A percentile compares a stretch with the other conserved stretches of the same genome.
Evolutionary conservation across 2,329 filamentous ascomycete species (phyloP).

Genomic region (Diaporthe capsici): DNA sequence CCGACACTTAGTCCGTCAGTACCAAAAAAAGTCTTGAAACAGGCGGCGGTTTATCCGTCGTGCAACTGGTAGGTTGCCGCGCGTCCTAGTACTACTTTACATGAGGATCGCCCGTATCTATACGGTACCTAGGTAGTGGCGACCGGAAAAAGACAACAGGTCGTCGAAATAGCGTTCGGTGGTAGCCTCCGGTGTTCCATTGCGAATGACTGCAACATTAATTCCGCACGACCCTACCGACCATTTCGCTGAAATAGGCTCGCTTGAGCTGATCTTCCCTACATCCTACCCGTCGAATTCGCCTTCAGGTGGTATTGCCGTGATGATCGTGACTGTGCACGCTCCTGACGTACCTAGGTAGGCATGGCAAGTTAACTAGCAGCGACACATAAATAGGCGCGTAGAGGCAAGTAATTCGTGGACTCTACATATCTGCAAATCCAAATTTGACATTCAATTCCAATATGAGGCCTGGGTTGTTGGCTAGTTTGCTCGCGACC

Average conservation of each 20-base stretch:
- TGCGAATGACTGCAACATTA: not conserved
- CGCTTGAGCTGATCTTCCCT: fast-evolving
- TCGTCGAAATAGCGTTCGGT: not conserved
- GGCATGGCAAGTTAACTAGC: too few species aligned
- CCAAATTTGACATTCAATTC: too few species aligned
- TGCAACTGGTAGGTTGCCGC: not conserved
- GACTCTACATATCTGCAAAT: not conserved
- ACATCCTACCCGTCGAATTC: not conserved
- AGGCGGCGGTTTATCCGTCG: not conserved
- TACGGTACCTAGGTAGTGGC: not conserved
- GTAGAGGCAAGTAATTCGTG: not conserved
- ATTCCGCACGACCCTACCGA: not conserved
- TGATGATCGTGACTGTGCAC: too few species aligned
- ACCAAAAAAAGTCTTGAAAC: not conserved
- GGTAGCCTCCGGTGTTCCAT: not conserved
- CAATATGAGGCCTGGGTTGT: not conserved
- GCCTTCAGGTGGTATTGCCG: not conserved
- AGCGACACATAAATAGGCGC: not conserved
- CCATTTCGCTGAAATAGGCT: not conserved
- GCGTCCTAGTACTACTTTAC: not conserved
- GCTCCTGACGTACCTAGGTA: too few species aligned
- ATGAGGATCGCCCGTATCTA: not conserved
- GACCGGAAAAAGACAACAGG: too few species aligned
- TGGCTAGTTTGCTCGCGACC: not conserved
- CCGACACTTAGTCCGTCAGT: not conserved